A percentile compares a stretch with the other conserved stretches of the same genome.
Conservation (phyloP, 805 yeast species). For the Suhomyces sp. region DNA sequence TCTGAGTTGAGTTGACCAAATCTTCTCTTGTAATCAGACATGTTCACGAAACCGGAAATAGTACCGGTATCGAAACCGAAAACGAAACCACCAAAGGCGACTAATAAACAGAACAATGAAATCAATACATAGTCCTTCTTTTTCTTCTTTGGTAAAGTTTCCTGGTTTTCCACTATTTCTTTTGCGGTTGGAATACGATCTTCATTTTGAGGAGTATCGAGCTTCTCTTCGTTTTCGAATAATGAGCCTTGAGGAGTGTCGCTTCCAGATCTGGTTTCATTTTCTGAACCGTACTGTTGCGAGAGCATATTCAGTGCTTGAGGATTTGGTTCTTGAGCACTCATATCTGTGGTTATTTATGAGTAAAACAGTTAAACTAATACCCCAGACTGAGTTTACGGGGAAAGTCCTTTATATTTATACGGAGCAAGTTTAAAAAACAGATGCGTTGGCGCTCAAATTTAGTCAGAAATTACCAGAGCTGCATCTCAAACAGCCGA, state of each 20-base stretch:
- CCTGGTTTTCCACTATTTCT: constrained; percentile 11
- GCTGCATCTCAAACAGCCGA: not conserved
- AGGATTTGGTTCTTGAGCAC: not conserved
- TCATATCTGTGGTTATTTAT: not conserved
- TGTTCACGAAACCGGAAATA: constrained; percentile 66
- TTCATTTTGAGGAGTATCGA: not conserved
- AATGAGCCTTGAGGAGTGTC: constrained; percentile 5
- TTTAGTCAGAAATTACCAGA: not conserved
- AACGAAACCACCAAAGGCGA: constrained; percentile 75
- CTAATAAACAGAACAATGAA: constrained; percentile 46
- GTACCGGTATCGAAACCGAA: constrained; percentile 82
- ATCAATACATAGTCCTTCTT: constrained; percentile 32
- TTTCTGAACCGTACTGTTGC: not conserved
- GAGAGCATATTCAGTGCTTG: not conserved
- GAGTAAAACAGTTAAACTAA: not conserved
- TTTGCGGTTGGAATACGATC: constrained; percentile 1
- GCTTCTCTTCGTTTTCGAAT: constrained; percentile 2
- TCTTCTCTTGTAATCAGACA: constrained; percentile 52
- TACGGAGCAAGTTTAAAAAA: not conserved
- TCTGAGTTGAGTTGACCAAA: constrained; percentile 42
- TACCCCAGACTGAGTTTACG: not conserved
- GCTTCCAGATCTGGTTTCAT: not conserved
- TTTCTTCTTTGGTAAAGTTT: constrained; percentile 28
- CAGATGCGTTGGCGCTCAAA: not conserved
- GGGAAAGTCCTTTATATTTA: not conserved